phyloP scores from a whole-genome alignment of 2,329 filamentous ascomycete genomes.

The Harringtonia lauricola region DNA sequence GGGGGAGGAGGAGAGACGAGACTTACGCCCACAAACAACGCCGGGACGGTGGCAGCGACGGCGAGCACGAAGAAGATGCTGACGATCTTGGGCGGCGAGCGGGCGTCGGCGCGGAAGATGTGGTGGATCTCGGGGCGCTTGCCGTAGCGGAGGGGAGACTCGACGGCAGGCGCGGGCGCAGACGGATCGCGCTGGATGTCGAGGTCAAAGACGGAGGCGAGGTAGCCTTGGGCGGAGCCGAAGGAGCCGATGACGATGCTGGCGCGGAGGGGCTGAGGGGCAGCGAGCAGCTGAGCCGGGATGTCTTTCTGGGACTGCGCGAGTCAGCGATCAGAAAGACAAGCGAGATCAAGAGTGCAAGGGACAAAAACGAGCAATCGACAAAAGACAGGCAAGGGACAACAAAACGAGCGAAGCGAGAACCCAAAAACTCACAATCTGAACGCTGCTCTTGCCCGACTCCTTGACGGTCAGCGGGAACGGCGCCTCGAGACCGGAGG shows the following conservation, averaged over 20 bases:
- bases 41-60: constrained; percentile 62
- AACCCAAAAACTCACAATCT: constrained; percentile 73
- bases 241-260: constrained; percentile 80
- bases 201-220: constrained; percentile 63
- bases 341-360: not conserved
- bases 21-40: constrained; percentile 59
- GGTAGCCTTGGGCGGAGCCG: constrained; percentile 58
- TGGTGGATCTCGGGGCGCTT: constrained; percentile 80
- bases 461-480: constrained; percentile 79
- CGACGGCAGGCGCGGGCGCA: constrained; percentile 42
- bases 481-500: constrained; percentile 72
- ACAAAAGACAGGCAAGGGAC: too few relatives aligned
- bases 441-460: constrained; percentile 73
- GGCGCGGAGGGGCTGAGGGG: constrained; percentile 60
- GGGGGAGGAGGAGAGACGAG: too few relatives aligned
- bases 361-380: too few relatives aligned
- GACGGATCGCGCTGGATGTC: constrained; percentile 53
- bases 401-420: too few relatives aligned
- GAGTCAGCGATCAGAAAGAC: not conserved
- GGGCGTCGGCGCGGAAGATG: constrained; percentile 71
- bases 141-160: constrained; percentile 70
- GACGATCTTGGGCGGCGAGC: constrained; percentile 69
- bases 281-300: constrained; percentile 66
- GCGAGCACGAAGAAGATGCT: constrained; percentile 67
- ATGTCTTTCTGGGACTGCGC: constrained; percentile 87